phyloP scores from a whole-genome alignment of 805 yeast genomes.

The Nakazawaea anatomiae region DNA sequence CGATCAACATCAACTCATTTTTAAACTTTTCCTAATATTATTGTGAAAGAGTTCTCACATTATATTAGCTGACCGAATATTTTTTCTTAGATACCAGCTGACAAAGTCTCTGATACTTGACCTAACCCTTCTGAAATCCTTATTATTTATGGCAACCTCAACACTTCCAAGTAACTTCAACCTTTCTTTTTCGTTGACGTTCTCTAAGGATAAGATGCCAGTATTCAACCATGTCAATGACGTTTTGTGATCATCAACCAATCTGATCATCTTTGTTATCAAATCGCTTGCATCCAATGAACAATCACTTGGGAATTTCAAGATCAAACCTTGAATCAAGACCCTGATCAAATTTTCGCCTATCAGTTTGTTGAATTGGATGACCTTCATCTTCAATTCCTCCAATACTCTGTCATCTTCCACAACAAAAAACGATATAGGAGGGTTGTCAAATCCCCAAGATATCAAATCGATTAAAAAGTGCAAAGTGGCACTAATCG shows the following conservation, averaged over 20 bases:
- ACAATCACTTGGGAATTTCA: conserved; percentile 63
- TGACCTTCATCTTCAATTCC: conserved; percentile 40
- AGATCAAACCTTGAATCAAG: conserved; percentile 61
- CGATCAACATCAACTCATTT: not conserved
- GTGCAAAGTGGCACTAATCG: conserved; percentile 64
- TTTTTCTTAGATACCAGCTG: conserved; percentile 77
- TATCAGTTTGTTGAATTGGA: conserved; percentile 39
- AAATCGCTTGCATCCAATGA: conserved; percentile 73
- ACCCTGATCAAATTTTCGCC: conserved; percentile 54
- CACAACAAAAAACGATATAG: conserved; percentile 55
- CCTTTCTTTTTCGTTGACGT: conserved; percentile 63
- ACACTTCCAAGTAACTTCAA: conserved; percentile 53
- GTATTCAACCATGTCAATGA: conserved; percentile 54
- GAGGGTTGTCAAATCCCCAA: conserved; percentile 82
- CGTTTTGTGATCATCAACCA: conserved; percentile 40
- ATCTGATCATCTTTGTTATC: conserved; percentile 53
- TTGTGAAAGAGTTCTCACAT: not conserved
- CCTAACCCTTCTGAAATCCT: conserved; percentile 70
- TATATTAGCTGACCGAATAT: conserved; percentile 31
- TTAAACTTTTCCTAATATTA: not conserved
- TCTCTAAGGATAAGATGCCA: conserved; percentile 54
- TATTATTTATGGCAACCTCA: conserved; percentile 54
- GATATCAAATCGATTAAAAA: conserved; percentile 75
- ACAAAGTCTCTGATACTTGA: conserved; percentile 70
- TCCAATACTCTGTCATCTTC: conserved; percentile 1